These are phyloP conservation scores for Nicotiana sylvestris DNA, from an alignment of 257 asterid genomes.

Conservation along the genomic window DNA sequence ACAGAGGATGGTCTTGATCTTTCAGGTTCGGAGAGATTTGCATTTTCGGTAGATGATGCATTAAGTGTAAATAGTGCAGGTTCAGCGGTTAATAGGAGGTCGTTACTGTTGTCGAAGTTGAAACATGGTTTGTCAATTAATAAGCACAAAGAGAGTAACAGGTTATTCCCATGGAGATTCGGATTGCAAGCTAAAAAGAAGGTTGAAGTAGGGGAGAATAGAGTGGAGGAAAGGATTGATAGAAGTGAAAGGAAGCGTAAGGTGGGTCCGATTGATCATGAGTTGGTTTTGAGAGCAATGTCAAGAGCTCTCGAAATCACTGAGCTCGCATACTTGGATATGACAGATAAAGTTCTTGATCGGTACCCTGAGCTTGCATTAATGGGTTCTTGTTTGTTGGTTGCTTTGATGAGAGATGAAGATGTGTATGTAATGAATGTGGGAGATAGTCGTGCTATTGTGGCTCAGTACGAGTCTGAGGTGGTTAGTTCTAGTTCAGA, in stretches of 20 bases:
- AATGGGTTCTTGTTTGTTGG: slow-evolving; percentile 29
- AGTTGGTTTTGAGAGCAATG: slow-evolving; percentile 28
- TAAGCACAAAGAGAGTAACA: slow-evolving; percentile 21
- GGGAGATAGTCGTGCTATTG: slow-evolving; percentile 29
- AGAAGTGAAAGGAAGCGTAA: slow-evolving; percentile 16
- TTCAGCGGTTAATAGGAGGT: slow-evolving; percentile 24
- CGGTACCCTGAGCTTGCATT: slow-evolving; percentile 24
- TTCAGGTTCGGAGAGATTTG: slow-evolving; percentile 30
- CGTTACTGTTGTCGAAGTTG: slow-evolving; percentile 23
- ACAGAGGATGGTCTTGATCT: slow-evolving; percentile 29
- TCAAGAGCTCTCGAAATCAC: slow-evolving; percentile 23
- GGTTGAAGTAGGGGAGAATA: slow-evolving; percentile 12
- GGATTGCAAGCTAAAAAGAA: slow-evolving; percentile 25
- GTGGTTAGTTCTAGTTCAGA: slow-evolving; percentile 17
- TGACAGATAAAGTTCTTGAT: slow-evolving; percentile 29
- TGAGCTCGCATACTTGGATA: slow-evolving; percentile 22
- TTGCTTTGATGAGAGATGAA: slow-evolving; percentile 23
- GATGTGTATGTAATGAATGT: slow-evolving; percentile 30
- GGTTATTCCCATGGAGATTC: slow-evolving; percentile 20
- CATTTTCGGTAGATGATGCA: slow-evolving; percentile 32
- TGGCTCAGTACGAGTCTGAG: slow-evolving; percentile 18
- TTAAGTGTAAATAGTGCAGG: slow-evolving; percentile 24
- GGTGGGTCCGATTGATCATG: slow-evolving; percentile 25
- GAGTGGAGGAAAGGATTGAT: slow-evolving; percentile 15
- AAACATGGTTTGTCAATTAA: slow-evolving; percentile 22